phyloP scores from a whole-genome alignment of 1,284 basidiomycete genomes.

The Athelia psychrophila region DNA sequence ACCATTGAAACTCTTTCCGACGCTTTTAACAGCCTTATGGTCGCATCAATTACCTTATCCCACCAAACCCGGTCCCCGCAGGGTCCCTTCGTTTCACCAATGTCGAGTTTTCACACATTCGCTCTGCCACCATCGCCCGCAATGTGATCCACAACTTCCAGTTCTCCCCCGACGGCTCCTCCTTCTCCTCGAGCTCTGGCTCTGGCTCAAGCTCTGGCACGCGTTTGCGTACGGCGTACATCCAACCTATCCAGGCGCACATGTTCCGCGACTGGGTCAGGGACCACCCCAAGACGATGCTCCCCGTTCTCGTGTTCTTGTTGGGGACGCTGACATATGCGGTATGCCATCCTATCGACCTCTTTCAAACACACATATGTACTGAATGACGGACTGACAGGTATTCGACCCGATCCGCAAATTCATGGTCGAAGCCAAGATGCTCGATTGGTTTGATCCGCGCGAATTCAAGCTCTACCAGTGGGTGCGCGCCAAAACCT shows the following conservation, averaged over 20 bases:
- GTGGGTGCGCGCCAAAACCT: conserved; percentile 61
- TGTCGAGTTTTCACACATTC: conserved; percentile 61
- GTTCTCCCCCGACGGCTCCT: conserved; percentile 24
- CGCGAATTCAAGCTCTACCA: conserved; percentile 61
- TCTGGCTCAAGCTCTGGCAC: conserved; percentile 35
- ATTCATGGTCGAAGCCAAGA: conserved; percentile 80
- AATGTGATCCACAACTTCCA: conserved; percentile 82
- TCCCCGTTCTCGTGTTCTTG: conserved; percentile 86
- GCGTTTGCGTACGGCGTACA: conserved; percentile 65
- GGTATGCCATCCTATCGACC: conserved; percentile 42
- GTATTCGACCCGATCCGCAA: conserved; percentile 91
- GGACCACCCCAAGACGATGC: conserved; percentile 81
- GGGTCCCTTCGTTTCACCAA: conserved; percentile 68
- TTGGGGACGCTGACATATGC: conserved; percentile 88
- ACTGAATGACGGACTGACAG: conserved; percentile 31
- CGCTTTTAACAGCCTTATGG: conserved; percentile 70
- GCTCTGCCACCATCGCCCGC: conserved; percentile 78
- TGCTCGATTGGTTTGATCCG: conserved; percentile 83
- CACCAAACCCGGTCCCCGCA: conserved; percentile 60
- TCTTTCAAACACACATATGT: neutral
- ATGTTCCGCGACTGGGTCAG: conserved; percentile 81
- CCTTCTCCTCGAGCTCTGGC: conserved; percentile 20
- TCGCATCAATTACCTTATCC: conserved; percentile 65
- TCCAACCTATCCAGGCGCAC: conserved; percentile 76
- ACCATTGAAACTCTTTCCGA: conserved; percentile 2